These are phyloP conservation scores for Fremontodendron californicum DNA, from an alignment of 345 rosid species.

Conservation along the genomic window DNA sequence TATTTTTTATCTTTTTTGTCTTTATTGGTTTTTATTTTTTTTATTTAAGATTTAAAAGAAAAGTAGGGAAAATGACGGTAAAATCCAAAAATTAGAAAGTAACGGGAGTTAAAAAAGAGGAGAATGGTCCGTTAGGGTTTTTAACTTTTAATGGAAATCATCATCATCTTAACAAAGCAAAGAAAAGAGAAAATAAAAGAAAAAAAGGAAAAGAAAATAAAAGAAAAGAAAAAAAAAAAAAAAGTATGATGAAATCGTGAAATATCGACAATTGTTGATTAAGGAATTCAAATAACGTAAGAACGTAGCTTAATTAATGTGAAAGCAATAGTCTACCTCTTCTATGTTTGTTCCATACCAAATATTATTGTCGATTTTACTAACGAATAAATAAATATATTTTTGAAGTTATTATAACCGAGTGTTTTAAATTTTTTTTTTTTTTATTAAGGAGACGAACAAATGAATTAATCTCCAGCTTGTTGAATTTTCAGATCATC, in stretches of 20 bases:
- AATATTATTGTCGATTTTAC: neutral
- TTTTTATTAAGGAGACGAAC: no score
- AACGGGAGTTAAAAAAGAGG: neutral
- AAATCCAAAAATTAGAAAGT: neutral
- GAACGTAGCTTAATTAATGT: neutral
- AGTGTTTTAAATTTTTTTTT: no score
- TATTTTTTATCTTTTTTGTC: no score
- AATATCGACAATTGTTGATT: neutral
- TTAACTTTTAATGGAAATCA: neutral
- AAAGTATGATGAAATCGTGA: no score
- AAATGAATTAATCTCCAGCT: no score
- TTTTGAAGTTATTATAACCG: no score
- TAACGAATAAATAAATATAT: no score
- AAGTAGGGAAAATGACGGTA: neutral
- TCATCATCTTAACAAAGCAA: no score
- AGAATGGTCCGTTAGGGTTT: neutral
- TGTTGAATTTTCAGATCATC: no score
- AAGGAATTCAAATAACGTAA: conserved; percentile 2
- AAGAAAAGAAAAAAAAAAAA: no score
- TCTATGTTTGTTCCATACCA: neutral
- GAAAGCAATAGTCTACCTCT: neutral
- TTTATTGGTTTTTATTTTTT: neutral
- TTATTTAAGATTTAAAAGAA: neutral
- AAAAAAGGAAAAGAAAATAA: neutral
- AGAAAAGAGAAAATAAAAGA: neutral